Evolutionary conservation across 345 rosid genomes (phyloP).

Genomic region (Corchorus capsularis): DNA sequence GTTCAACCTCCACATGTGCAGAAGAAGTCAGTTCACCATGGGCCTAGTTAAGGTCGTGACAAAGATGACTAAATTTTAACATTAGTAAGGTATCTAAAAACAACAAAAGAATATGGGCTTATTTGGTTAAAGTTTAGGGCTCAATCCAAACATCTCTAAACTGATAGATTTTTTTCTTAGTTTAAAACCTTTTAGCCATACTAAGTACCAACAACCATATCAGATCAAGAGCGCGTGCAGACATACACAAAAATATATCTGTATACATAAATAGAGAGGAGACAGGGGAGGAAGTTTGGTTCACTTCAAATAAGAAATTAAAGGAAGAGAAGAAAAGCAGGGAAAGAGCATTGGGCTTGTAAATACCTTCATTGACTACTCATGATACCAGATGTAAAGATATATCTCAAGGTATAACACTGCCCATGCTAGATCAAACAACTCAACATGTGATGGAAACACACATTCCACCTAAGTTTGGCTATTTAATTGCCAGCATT

Average conservation of each 20-base stretch:
- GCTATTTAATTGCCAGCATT: neutral
- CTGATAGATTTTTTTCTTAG: neutral
- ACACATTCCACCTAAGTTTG: neutral
- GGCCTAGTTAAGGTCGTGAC: too few species aligned
- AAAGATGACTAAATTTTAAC: too few species aligned
- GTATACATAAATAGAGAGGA: neutral
- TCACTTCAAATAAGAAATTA: neutral
- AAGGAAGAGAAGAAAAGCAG: neutral
- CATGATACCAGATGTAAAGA: too few species aligned
- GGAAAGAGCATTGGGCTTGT: neutral
- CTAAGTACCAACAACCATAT: neutral
- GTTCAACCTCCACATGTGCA: too few species aligned
- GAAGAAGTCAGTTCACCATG: too few species aligned
- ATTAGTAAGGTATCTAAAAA: too few species aligned
- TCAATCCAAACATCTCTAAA: neutral
- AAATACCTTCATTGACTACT: neutral
- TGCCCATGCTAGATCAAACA: constrained; percentile 1
- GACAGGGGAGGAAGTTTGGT: neutral
- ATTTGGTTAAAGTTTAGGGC: neutral
- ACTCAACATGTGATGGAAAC: neutral
- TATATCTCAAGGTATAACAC: too few species aligned
- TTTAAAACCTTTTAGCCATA: neutral
- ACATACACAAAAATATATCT: neutral
- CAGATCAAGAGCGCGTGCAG: neutral
- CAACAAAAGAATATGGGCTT: too few species aligned